Evolutionary conservation across 805 yeast species (phyloP), one percentile per base, ranked within the genome.

Genomic region (Wickerhamomyces rabaulensis): DNA sequence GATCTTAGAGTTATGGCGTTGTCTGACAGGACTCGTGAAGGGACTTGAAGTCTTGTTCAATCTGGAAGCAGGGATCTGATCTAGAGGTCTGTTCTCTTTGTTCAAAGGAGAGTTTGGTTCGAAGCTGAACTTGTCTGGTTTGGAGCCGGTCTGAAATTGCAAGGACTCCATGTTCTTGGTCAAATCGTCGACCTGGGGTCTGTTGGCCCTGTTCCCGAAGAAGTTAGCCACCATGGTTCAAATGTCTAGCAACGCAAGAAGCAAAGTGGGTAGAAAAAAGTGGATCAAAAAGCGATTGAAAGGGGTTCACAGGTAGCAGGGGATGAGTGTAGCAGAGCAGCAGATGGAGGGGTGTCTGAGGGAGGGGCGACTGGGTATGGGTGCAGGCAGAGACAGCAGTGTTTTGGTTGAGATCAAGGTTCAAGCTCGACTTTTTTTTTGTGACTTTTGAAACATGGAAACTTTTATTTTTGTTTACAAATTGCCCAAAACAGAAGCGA

Each of bases 1-100:
- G 17, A 55, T 45, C 38, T 43, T 48, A 40, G 48, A 49, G 17
- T 47, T 46, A 4, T 50, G 43, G 42, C 47, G 52, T 17, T 55
- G 27, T 46, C 49, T 57, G 29, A 46, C 39, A 6, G 55, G 53
- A 17, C 46, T 44, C 10, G 25, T 37, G 20, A 33, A 33, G 2
- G 43, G 44, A 6, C 42, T 26, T 13, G 42, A 17, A 10, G 43
- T 31, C 41, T 41, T 46, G 9, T 48, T 49, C 42, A 63, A 52
- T 26, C 52, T 58, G 26, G 67, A 63, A 20, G 62, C 52, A n/a
- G 65, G 46, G 2, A 60, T 53, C 23, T 21, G 26, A 7, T 42
- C 48, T 16, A 52, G 41, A 3, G 74, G 70, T 6, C 66, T 63
- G 52, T 70, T 70, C 52, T 71, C 75, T 48, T 71, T 71, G 56